Base-by-base conservation (phyloP, 2,329 filamentous ascomycete species). In the Epichloe scottii region DNA sequence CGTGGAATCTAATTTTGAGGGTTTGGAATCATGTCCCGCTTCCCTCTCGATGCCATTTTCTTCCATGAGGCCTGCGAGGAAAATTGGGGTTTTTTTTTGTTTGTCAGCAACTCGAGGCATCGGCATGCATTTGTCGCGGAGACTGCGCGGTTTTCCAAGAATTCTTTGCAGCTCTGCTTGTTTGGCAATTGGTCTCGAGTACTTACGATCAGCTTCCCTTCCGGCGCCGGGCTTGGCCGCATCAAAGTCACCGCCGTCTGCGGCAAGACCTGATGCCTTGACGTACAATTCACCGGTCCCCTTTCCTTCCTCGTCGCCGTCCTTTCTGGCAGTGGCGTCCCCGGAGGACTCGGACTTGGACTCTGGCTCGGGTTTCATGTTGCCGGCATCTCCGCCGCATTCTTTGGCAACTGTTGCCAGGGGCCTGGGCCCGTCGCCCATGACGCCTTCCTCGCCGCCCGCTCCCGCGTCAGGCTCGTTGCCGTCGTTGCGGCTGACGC, bases 171-270 rank as follows among this genome's bases (percentile, higher is more conserved):
- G 35, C 35, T 41, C 7, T 21, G 6, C 10, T 21, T 41, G 15
- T 41, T 41, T 14, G 14, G 14, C 17, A 10, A 17, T 41, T 41
- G 39, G 26, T 4, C 10, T 30, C 40, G 19, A 33, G 17, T 21
- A 71, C 75, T 67, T 65, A 83, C 84, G 75, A 57, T 84, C 81
- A 54, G 83, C 83, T 63, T 87, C 84, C 37, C 66, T 68, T 3
- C 81, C 82, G 11, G 84, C 84, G 11, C 83, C 83, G 0, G 81
- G 76, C 53, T 76, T 76, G 7, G 74, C 68, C 4, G 78, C 81
- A 58, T 86, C 83, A 60, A 85, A 85, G 57, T 85, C 73, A 5
- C 83, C 82, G 0, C 83, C 82, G 39, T 87, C 82, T 15, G 81
- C 79, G 35, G 70, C 66, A 30, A 85, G 62, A 0, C 82, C 83